phyloP scores from a whole-genome alignment of 192 early-diverging fungal genomes.

The Haplosporangium gracile region DNA sequence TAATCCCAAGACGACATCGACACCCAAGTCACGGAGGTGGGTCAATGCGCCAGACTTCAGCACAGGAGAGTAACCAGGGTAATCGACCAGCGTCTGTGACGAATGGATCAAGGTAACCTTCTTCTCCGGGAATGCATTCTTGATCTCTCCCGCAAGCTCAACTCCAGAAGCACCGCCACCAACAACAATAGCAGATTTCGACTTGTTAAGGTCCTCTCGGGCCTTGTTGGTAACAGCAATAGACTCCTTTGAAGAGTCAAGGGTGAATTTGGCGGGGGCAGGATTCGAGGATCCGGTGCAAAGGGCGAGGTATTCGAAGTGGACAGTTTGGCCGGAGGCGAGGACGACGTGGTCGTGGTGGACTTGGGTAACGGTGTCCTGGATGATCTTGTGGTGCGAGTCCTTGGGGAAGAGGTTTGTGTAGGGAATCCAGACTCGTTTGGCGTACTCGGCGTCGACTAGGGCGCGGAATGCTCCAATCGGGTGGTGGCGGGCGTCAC shows the following conservation, averaged over 20 bases:
- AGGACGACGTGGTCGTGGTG: constrained; percentile 58
- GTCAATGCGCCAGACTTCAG: constrained; percentile 54
- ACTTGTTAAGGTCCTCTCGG: constrained; percentile 19
- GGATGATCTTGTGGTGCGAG: constrained; percentile 60
- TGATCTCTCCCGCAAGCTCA: constrained; percentile 70
- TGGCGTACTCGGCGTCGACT: constrained; percentile 21
- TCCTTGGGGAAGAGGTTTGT: constrained; percentile 32
- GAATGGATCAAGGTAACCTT: constrained; percentile 62
- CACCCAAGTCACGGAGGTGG: constrained; percentile 61
- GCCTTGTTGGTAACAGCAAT: constrained; percentile 64
- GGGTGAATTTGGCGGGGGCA: constrained; percentile 58
- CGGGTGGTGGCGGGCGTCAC: constrained; percentile 25
- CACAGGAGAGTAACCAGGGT: constrained; percentile 55
- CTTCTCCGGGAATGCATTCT: constrained; percentile 60
- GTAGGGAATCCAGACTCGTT: constrained; percentile 39
- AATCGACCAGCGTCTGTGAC: constrained; percentile 54
- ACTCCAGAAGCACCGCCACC: constrained; percentile 79
- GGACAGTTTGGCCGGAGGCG: constrained; percentile 59
- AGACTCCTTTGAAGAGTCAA: constrained; percentile 31
- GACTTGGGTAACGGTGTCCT: constrained; percentile 60
- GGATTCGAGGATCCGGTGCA: constrained; percentile 73
- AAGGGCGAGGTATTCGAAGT: constrained; percentile 77
- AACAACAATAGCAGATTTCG: constrained; percentile 64
- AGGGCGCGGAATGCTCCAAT: constrained; percentile 36
- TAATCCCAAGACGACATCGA: constrained; percentile 65